Conservation (phyloP, 306 rosid species). For the Prunus padus region DNA sequence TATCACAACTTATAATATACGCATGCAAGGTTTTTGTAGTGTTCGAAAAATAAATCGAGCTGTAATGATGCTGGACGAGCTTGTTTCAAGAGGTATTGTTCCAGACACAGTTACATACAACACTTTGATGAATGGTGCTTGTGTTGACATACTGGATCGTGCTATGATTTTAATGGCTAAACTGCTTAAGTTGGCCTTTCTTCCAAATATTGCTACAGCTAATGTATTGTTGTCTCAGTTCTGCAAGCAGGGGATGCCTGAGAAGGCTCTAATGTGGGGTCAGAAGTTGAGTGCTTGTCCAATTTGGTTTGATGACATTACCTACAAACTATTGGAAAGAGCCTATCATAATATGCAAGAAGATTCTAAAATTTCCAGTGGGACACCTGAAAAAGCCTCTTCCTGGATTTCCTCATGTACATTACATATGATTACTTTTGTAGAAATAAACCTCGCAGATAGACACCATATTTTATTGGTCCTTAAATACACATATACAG, state of each 20-base stretch:
- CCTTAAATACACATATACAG: too few species aligned
- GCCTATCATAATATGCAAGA: slow-evolving; percentile 44
- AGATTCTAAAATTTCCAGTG: slow-evolving; percentile 33
- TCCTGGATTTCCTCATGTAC: slow-evolving; percentile 77
- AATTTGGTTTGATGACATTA: slow-evolving; percentile 50
- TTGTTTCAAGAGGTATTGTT: slow-evolving; percentile 55
- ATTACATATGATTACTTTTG: slow-evolving; percentile 62
- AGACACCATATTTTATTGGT: too few species aligned
- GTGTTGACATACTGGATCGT: slow-evolving; percentile 58
- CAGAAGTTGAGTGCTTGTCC: slow-evolving; percentile 58
- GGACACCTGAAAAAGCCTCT: slow-evolving; percentile 46
- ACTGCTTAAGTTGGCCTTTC: slow-evolving; percentile 68
- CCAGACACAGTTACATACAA: slow-evolving; percentile 68
- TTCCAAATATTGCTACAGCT: slow-evolving; percentile 60
- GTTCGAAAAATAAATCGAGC: slow-evolving; percentile 52
- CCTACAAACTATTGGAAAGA: slow-evolving; percentile 48
- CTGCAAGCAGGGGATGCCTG: slow-evolving; percentile 77
- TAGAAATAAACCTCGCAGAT: slow-evolving; percentile 33
- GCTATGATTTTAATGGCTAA: slow-evolving; percentile 70
- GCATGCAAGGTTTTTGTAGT: slow-evolving; percentile 59
- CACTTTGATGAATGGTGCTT: slow-evolving; percentile 56
- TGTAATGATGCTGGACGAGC: slow-evolving; percentile 54
- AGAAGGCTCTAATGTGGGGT: slow-evolving; percentile 69
- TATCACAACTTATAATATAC: slow-evolving; percentile 61
- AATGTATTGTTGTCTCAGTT: slow-evolving; percentile 66